A percentile compares a stretch with the other conserved stretches of the same genome.
These are phyloP conservation scores for Coemansia sp. DNA, from an alignment of 192 early-diverging fungal genomes.

Conservation along the genomic window DNA sequence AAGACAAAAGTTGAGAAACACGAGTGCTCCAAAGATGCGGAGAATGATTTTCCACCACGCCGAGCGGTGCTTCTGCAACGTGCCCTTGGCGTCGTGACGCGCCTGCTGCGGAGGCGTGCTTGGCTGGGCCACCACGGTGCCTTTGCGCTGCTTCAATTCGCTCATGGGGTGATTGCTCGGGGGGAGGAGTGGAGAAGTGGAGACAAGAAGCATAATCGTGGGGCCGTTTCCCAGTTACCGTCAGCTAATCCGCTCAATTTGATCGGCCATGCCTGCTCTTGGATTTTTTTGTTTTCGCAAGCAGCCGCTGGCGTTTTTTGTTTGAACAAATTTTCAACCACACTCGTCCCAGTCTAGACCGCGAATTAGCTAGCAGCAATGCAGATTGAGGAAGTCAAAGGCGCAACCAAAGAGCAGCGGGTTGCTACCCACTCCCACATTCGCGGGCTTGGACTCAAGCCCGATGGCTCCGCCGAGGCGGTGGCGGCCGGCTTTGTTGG, in stretches of 20 bases:
- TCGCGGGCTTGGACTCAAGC: slow-evolving; percentile 83
- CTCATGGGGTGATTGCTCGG: too few relatives aligned
- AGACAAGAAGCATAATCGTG: background rate
- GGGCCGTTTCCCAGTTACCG: too few relatives aligned
- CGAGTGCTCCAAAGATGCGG: slow-evolving; percentile 26
- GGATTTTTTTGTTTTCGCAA: background rate
- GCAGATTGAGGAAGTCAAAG: slow-evolving; percentile 90
- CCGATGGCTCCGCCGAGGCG: slow-evolving; percentile 85
- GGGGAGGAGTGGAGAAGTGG: background rate
- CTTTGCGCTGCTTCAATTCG: slow-evolving; percentile 25
- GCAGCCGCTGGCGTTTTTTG: background rate
- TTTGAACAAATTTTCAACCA: background rate
- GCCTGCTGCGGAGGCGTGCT: background rate
- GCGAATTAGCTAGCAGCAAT: slow-evolving; percentile 55
- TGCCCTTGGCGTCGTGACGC: background rate
- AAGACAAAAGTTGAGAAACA: slow-evolving; percentile 39
- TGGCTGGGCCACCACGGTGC: background rate
- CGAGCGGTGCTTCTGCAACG: background rate
- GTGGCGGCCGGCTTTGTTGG: slow-evolving; percentile 94
- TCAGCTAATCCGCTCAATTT: background rate
- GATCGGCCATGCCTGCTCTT: background rate
- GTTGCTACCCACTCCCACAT: slow-evolving; percentile 97
- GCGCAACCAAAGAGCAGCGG: slow-evolving; percentile 88
- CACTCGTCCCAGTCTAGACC: background rate
- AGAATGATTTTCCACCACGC: slow-evolving; percentile 42